A percentile compares a stretch with the other conserved stretches of the same genome.
These are phyloP conservation scores for Coffea humblotiana DNA, from an alignment of 305 asterid genomes.

Conservation along the genomic window DNA sequence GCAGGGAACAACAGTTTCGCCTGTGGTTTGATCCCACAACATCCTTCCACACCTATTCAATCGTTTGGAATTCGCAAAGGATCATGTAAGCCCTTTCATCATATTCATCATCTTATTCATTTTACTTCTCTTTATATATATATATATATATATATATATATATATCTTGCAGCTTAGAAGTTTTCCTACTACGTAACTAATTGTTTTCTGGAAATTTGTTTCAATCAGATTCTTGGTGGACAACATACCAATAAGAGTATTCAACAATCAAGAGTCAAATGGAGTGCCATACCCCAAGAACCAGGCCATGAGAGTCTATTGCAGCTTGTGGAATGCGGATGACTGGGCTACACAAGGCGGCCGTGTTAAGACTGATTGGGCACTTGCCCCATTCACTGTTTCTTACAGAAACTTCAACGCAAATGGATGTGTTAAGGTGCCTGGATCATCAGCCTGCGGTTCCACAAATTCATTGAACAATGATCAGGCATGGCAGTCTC, in stretches of 20 bases:
- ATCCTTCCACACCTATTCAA: conserved; percentile 55
- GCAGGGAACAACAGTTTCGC: conserved; percentile 47
- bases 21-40: conserved; percentile 58
- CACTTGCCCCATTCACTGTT: conserved; percentile 39
- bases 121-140: rapidly evolving
- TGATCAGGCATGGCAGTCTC: conserved; percentile 29
- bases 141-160: too few species aligned
- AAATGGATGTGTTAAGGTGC: conserved; percentile 8
- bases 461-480: conserved; percentile 5
- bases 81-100: conserved; percentile 32
- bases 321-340: conserved; percentile 49
- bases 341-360: conserved; percentile 58
- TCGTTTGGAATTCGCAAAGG: conserved; percentile 44
- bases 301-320: conserved; percentile 36
- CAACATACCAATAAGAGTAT: conserved; percentile 45
- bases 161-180: too few species aligned
- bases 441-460: conserved; percentile 10
- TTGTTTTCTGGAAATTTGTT: background rate
- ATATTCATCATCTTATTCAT: background rate
- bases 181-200: too few species aligned
- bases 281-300: conserved; percentile 37
- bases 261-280: conserved; percentile 36
- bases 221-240: conserved; percentile 43
- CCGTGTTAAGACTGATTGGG: conserved; percentile 29
- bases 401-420: conserved; percentile 30